Evolutionary conservation across 805 yeast species (phyloP).

Genomic region (Lachancea lanzarotensis): DNA sequence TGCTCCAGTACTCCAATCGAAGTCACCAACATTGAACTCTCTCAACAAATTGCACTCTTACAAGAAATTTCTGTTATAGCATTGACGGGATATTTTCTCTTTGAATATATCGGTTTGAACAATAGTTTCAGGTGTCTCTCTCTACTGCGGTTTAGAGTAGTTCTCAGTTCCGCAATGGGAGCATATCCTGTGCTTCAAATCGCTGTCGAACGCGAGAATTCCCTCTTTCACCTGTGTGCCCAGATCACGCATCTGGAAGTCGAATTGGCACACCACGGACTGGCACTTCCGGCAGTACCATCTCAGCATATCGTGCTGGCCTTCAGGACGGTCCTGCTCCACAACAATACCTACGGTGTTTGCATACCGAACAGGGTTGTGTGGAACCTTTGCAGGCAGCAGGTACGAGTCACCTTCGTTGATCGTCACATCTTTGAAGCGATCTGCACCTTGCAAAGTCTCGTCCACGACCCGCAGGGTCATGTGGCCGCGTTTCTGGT

Average conservation of each 20-base stretch:
- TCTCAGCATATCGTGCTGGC: conserved; percentile 62
- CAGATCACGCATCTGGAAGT: conserved; percentile 70
- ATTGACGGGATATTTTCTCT: no score
- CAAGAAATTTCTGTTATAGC: no score
- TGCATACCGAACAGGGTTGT: conserved; percentile 80
- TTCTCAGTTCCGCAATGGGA: conserved; percentile 65
- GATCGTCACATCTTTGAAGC: conserved; percentile 67
- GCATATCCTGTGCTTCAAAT: conserved; percentile 63
- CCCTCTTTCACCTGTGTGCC: conserved; percentile 89
- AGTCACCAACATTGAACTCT: no score
- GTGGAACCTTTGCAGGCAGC: conserved; percentile 80
- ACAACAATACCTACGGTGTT: conserved; percentile 86
- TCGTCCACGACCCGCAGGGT: conserved; percentile 69
- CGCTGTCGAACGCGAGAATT: conserved; percentile 61
- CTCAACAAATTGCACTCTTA: no score
- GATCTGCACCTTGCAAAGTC: conserved; percentile 40
- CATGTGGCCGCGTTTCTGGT: conserved; percentile 83
- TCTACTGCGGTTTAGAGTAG: conserved; percentile 52
- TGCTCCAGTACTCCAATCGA: no score
- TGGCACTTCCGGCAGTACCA: conserved; percentile 81
- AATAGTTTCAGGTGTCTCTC: no score
- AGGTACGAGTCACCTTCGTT: conserved; percentile 85
- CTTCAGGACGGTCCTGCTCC: conserved; percentile 83
- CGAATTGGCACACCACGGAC: conserved; percentile 57
- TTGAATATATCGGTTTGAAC: no score